These are phyloP conservation scores for Tolypocladium album DNA, from an alignment of 2,329 filamentous ascomycete species.

Conservation along the genomic window DNA sequence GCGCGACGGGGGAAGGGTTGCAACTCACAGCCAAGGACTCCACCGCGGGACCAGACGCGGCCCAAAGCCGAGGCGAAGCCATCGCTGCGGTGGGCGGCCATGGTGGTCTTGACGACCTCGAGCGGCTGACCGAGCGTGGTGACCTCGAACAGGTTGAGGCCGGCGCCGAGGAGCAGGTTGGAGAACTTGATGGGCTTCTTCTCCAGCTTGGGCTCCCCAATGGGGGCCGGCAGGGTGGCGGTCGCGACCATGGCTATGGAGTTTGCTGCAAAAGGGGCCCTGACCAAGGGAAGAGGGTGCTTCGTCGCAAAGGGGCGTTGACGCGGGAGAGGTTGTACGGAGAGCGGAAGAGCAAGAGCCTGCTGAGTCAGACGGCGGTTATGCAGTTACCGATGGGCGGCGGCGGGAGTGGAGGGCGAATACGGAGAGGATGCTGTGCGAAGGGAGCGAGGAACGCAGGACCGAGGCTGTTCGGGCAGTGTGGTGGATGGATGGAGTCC, in stretches of 20 bases:
- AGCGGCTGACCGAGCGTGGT: conserved; percentile 64
- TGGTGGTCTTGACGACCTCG: conserved; percentile 99
- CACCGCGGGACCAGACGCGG: conserved; percentile 90
- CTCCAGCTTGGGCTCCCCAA: conserved; percentile 53
- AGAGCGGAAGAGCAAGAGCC: not conserved
- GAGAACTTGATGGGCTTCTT: conserved; percentile 99
- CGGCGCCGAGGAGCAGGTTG: conserved; percentile 89
- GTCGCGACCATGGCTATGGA: conserved; percentile 52
- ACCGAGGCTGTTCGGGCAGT: conserved; percentile 3
- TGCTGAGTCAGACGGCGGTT: conserved; percentile 1
- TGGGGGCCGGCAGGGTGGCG: conserved; percentile 40
- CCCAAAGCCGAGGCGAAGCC: conserved; percentile 71
- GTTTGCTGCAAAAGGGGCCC: conserved; percentile 56
- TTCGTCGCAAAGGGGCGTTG: conserved; percentile 55
- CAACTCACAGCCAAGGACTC: conserved; percentile 81
- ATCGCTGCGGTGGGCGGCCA: conserved; percentile 92
- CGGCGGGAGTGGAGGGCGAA: conserved; percentile 1
- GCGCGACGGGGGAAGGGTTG: conserved; percentile 1
- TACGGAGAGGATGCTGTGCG: conserved; percentile 5
- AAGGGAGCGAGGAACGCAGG: conserved; percentile 4
- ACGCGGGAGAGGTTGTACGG: conserved; percentile 12
- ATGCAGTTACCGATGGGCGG: not conserved
- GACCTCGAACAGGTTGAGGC: conserved; percentile 92
- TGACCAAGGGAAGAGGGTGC: conserved; percentile 96
- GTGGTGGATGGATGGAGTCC: conserved; percentile 1